Evolutionary conservation across 2,329 filamentous ascomycete species (phyloP).

Genomic region (Fusarium napiforme): DNA sequence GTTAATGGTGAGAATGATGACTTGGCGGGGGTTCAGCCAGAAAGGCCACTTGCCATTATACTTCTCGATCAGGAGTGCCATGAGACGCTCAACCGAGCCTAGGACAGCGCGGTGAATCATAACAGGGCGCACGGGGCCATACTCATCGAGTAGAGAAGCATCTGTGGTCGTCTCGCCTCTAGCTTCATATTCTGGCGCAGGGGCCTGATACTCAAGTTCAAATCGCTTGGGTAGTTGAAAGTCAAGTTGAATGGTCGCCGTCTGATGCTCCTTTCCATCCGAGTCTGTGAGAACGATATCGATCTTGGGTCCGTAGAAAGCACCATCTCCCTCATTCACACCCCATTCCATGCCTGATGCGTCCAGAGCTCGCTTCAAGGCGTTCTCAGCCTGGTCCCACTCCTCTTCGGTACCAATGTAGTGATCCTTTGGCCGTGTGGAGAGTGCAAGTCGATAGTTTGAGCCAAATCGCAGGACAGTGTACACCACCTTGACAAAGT

Average conservation of each 20-base stretch:
- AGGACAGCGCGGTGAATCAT: conserved; percentile 87
- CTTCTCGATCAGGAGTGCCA: conserved; percentile 86
- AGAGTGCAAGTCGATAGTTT: conserved; percentile 79
- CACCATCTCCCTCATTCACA: conserved; percentile 83
- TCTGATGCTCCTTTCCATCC: conserved; percentile 87
- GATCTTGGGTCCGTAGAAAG: conserved; percentile 93
- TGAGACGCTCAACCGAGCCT: conserved; percentile 84
- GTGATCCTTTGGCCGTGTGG: conserved; percentile 79
- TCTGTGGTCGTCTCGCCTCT: conserved; percentile 63
- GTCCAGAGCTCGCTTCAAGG: conserved; percentile 58
- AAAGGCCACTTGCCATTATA: conserved; percentile 86
- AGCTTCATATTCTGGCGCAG: conserved; percentile 70
- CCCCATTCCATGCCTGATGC: conserved; percentile 79
- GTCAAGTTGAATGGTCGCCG: conserved; percentile 88
- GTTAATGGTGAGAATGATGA: conserved; percentile 78
- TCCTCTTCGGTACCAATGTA: conserved; percentile 80
- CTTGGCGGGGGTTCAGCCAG: conserved; percentile 86
- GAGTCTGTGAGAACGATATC: conserved; percentile 85
- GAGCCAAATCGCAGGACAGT: conserved; percentile 72
- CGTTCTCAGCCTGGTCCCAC: conserved; percentile 60
- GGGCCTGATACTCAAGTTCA: conserved; percentile 77
- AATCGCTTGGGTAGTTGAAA: conserved; percentile 90
- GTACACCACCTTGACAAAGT: conserved; percentile 80
- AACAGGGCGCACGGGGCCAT: conserved; percentile 74
- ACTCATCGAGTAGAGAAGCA: conserved; percentile 58